A percentile compares a stretch with the other conserved stretches of the same genome.
phyloP scores from a whole-genome alignment of 2,329 filamentous ascomycete species.

The Trichoderma sp. region DNA sequence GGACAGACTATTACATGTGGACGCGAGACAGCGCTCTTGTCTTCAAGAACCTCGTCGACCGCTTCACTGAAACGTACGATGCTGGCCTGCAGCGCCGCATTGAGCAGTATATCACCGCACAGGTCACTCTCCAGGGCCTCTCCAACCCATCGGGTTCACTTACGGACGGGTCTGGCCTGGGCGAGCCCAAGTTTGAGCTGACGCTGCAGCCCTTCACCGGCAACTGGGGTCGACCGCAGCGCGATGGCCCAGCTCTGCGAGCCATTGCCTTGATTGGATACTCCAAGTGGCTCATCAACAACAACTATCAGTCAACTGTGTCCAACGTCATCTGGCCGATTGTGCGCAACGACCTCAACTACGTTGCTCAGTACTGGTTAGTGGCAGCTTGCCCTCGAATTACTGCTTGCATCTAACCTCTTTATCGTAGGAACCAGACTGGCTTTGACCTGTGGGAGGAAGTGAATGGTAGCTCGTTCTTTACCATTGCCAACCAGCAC shows the following conservation, averaged over 20 bases:
- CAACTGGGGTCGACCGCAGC: constrained; percentile 74
- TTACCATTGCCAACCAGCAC: constrained; percentile 71
- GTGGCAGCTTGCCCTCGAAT: constrained; percentile 22
- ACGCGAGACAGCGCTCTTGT: constrained; percentile 72
- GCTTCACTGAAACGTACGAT: constrained; percentile 63
- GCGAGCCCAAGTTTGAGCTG: constrained; percentile 73
- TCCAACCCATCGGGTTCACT: constrained; percentile 68
- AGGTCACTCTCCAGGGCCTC: constrained; percentile 67
- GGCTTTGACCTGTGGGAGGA: constrained; percentile 86
- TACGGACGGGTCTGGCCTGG: constrained; percentile 58
- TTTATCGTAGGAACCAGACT: constrained; percentile 51
- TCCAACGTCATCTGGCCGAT: constrained; percentile 68
- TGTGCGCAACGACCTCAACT: constrained; percentile 73
- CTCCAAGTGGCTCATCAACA: constrained; percentile 69
- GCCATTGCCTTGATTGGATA: constrained; percentile 74
- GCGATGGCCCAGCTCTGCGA: constrained; percentile 76
- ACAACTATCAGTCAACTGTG: constrained; percentile 63
- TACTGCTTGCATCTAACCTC: background rate
- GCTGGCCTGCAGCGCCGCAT: constrained; percentile 60
- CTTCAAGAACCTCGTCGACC: constrained; percentile 69
- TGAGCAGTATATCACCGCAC: constrained; percentile 67
- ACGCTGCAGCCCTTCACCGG: constrained; percentile 66
- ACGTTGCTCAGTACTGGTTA: constrained; percentile 72
- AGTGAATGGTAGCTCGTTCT: constrained; percentile 75
- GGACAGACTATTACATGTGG: constrained; percentile 77